Evolutionary conservation across 768 basidiomycete species (phyloP), one percentile per base, ranked within the genome.

Genomic region (Boletus coccyginus): DNA sequence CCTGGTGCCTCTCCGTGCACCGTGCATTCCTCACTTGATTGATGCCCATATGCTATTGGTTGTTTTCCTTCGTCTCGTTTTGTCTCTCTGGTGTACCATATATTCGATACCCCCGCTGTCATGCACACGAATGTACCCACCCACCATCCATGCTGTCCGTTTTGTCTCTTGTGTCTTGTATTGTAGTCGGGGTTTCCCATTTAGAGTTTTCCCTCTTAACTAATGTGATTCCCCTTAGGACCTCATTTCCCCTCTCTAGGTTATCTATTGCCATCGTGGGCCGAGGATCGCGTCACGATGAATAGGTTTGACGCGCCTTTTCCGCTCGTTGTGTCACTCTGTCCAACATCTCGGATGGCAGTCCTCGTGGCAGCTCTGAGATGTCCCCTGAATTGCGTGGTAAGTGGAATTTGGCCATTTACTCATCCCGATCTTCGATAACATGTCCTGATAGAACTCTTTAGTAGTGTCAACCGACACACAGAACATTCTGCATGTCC

Each of bases 61-160:
- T 53, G 51, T 53, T 55, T 42, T 52, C 29, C 27, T 52, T 21
- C 39, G 19, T 44, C 52, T 63, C n/a, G 50, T 35, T 48, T 48
- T 65, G 59, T 58, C 52, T 31, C 35, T 21, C n/a, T 16, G 32
- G 29, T 60, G 62, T 63, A 59, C 53, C 29, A 43, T 17, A 39
- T 55, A 31, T 9, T 13, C 42, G 14, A 52, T 52, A 27, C n/a
- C 10, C 29, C 8, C 46, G 31, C 32, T 33, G 31, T 40, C 44
- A 27, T 46, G 43, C 19, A 24, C 27, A 35, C 39, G 39, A 52
- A 7, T 21, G 9, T 33, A 5, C 7, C 11, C 43, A 46, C 39
- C 32, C 24, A 46, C 38, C 36, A 27, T 14, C 36, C 36, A 52
- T 58, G 63, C 38, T 40, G 21, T 52, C 52, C 17, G n/a, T 40